Conservation (phyloP, 306 rosid genomes). For the Prunus armeniaca region DNA sequence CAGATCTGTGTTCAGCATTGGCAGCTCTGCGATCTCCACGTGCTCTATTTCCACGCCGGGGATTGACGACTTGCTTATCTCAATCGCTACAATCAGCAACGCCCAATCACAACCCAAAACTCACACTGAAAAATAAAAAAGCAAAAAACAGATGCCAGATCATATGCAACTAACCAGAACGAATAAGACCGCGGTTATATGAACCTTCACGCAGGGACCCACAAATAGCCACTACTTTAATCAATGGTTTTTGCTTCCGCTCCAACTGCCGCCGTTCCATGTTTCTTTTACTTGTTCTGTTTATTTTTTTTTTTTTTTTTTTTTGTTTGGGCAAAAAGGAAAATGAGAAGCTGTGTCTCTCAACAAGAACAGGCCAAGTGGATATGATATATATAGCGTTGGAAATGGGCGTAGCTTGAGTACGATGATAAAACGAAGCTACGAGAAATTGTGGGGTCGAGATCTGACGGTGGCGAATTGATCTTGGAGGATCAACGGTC, state of each 20-base stretch:
- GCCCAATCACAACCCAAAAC: background rate
- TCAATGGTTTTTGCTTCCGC: constrained; percentile 16
- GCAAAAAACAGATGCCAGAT: background rate
- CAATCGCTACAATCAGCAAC: constrained; percentile 36
- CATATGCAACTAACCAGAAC: constrained; percentile 17
- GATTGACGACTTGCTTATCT: constrained; percentile 42
- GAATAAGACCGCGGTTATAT: constrained; percentile 49
- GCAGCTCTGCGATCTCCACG: constrained; percentile 53
- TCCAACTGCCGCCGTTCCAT: constrained; percentile 26
- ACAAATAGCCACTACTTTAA: constrained; percentile 57
- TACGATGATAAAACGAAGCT: background rate
- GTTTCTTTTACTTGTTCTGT: background rate
- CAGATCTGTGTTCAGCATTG: constrained; percentile 69
- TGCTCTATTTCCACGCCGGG: constrained; percentile 53
- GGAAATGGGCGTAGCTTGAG: background rate
- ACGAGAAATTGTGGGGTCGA: background rate
- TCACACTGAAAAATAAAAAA: background rate
- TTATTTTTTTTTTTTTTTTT: background rate
- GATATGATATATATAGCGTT: background rate
- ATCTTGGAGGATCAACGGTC: background rate
- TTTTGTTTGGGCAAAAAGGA: no score
- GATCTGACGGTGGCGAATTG: background rate
- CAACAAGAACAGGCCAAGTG: background rate
- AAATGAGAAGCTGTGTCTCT: background rate
- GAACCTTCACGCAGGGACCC: constrained; percentile 70